These are phyloP conservation scores for Verticillium tricorpus DNA, from an alignment of 2,329 filamentous ascomycete genomes.

Conservation along the genomic window DNA sequence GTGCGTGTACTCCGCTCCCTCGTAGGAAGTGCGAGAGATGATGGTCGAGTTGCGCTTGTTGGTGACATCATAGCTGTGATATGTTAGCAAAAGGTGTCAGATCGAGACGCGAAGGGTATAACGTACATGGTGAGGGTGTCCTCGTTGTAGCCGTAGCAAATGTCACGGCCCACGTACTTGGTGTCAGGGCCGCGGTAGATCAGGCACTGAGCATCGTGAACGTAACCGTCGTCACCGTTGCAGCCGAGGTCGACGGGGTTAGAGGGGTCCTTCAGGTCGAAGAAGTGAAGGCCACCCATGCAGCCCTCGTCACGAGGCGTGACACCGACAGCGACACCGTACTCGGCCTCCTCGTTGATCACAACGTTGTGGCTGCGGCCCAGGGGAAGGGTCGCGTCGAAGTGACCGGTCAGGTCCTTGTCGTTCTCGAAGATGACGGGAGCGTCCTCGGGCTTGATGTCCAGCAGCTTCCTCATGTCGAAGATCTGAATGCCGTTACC, in stretches of 20 bases:
- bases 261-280: slow-evolving; percentile 45
- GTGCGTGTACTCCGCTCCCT: slow-evolving; percentile 49
- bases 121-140: slow-evolving; percentile 38
- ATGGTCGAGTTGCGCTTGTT: slow-evolving; percentile 37
- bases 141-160: slow-evolving; percentile 50
- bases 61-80: slow-evolving; percentile 37
- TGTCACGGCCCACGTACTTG: slow-evolving; percentile 37
- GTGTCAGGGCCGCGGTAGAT: slow-evolving; percentile 44
- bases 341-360: slow-evolving; percentile 24
- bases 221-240: slow-evolving; percentile 42
- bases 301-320: slow-evolving; percentile 33
- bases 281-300: slow-evolving; percentile 51
- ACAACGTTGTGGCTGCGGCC: slow-evolving; percentile 44
- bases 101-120: background rate
- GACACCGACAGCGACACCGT: slow-evolving; percentile 37
- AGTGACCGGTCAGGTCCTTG: slow-evolving; percentile 20
- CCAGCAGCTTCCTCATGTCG: slow-evolving; percentile 44
- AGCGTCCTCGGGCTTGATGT: slow-evolving; percentile 28
- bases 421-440: slow-evolving; percentile 19
- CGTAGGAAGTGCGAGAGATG: slow-evolving; percentile 47
- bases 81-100: background rate
- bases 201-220: slow-evolving; percentile 48
- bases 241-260: slow-evolving; percentile 46
- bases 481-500: slow-evolving; percentile 57
- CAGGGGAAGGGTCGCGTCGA: slow-evolving; percentile 18